phyloP scores from a whole-genome alignment of 306 rosid species.

The Abrus precatorius region DNA sequence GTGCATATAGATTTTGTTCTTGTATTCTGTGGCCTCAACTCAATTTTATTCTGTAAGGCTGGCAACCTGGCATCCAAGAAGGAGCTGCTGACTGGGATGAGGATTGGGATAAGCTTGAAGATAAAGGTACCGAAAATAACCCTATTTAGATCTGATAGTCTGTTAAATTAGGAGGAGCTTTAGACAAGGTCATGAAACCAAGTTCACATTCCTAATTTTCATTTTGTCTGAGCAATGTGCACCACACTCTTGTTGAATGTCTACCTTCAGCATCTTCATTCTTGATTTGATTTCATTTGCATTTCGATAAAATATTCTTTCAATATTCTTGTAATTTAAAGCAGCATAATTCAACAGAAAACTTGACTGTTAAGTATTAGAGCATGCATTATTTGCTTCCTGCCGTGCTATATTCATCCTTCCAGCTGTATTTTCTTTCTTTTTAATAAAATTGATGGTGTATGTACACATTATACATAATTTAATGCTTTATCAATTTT shows the following conservation, averaged over 20 bases:
- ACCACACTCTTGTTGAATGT: neutral
- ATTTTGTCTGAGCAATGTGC: conserved; percentile 27
- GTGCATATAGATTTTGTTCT: conserved; percentile 28
- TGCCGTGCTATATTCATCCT: neutral
- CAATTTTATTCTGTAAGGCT: conserved; percentile 64
- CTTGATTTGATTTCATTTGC: conserved; percentile 22
- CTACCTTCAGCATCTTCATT: neutral
- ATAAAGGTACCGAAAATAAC: conserved; percentile 73
- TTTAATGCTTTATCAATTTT: conserved; percentile 24
- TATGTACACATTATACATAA: neutral
- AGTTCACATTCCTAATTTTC: conserved; percentile 11
- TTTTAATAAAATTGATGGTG: conserved; percentile 5
- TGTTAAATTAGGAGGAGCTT: conserved; percentile 28
- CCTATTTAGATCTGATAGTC: conserved; percentile 37
- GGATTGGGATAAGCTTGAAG: conserved; percentile 95
- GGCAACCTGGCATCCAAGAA: conserved; percentile 95
- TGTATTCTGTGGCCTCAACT: conserved; percentile 28
- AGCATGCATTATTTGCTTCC: neutral
- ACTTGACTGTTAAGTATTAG: neutral
- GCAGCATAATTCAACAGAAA: conserved; percentile 8
- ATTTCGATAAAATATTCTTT: conserved; percentile 24
- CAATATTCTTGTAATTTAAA: conserved; percentile 6
- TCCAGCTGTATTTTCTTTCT: conserved; percentile 19
- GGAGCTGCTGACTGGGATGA: conserved; percentile 98
- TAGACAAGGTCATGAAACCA: conserved; percentile 29